phyloP scores from a whole-genome alignment of 169 alveolate species.

The Plasmodium gallinaceum region DNA sequence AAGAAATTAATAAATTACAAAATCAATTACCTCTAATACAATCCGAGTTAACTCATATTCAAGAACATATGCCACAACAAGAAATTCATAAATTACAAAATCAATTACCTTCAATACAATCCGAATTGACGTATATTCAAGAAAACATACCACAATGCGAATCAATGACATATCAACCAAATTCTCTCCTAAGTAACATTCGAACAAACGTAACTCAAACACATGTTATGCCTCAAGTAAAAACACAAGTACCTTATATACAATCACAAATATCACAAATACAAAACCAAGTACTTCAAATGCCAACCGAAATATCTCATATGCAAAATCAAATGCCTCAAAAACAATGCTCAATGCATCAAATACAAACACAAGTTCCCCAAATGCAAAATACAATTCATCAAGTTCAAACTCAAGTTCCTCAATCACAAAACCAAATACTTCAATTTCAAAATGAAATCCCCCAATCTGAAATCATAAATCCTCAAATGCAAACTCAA shows the following conservation, averaged over 20 bases:
- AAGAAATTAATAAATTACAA: conserved; percentile 3
- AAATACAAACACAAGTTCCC: neutral
- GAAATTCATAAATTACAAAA: conserved; percentile 7
- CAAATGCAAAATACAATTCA: neutral
- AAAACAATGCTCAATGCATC: neutral
- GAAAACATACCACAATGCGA: conserved; percentile 10
- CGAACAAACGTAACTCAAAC: conserved; percentile 5
- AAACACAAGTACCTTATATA: neutral
- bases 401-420: conserved; percentile 8
- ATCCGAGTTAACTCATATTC: conserved; percentile 13
- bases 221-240: neutral
- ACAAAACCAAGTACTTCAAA: neutral
- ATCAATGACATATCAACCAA: conserved; percentile 20
- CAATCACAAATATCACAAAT: conserved; percentile 3
- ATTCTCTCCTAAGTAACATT: conserved; percentile 1
- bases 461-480: no score
- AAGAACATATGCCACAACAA: conserved; percentile 13
- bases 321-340: neutral
- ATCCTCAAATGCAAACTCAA: conserved; percentile 15
- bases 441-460: neutral
- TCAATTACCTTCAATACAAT: neutral
- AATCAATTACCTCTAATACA: conserved; percentile 1
- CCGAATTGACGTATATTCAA: conserved; percentile 13
- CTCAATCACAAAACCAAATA: conserved; percentile 15
- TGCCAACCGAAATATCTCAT: conserved; percentile 12